phyloP scores from a whole-genome alignment of 2,329 filamentous ascomycete species.

The Cladorrhinum sp. region DNA sequence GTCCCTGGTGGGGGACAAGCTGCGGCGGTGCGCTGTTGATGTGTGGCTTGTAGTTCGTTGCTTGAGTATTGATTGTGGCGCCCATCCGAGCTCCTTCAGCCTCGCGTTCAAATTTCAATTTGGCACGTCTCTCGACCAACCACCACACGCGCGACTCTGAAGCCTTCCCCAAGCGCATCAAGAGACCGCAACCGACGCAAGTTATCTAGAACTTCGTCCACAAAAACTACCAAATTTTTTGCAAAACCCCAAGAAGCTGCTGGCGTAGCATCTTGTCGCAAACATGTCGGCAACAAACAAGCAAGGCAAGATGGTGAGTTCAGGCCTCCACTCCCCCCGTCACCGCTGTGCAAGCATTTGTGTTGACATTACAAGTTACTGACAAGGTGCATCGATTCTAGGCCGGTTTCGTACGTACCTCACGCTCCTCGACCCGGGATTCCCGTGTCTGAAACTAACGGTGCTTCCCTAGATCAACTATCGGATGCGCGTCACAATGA shows the following conservation, averaged over 20 bases:
- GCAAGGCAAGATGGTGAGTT: slow-evolving; percentile 98
- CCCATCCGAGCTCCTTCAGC: slow-evolving; percentile 33
- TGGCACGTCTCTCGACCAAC: slow-evolving; percentile 32
- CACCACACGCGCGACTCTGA: slow-evolving; percentile 44
- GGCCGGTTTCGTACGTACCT: slow-evolving; percentile 66
- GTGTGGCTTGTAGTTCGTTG: slow-evolving; percentile 11
- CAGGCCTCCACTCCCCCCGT: slow-evolving; percentile 31
- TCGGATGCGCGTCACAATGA: slow-evolving; percentile 95
- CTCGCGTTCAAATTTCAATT: slow-evolving; percentile 43
- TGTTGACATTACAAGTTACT: slow-evolving; percentile 55
- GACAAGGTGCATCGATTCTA: slow-evolving; percentile 52
- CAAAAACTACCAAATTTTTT: slow-evolving; percentile 46
- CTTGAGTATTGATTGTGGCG: slow-evolving; percentile 13
- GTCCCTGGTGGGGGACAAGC: slow-evolving; percentile 27
- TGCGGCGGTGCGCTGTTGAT: slow-evolving; percentile 7
- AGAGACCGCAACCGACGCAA: slow-evolving; percentile 40
- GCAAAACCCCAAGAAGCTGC: slow-evolving; percentile 40
- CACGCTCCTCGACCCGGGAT: not conserved
- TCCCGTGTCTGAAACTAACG: slow-evolving; percentile 19
- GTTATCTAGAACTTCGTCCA: slow-evolving; percentile 35
- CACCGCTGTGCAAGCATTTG: slow-evolving; percentile 36
- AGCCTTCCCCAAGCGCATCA: slow-evolving; percentile 37
- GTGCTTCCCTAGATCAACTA: slow-evolving; percentile 78
- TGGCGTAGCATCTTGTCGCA: slow-evolving; percentile 39
- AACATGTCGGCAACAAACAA: slow-evolving; percentile 75